Evolutionary conservation across 2,329 filamentous ascomycete genomes (phyloP).

Genomic region (Coniochaeta sp.): DNA sequence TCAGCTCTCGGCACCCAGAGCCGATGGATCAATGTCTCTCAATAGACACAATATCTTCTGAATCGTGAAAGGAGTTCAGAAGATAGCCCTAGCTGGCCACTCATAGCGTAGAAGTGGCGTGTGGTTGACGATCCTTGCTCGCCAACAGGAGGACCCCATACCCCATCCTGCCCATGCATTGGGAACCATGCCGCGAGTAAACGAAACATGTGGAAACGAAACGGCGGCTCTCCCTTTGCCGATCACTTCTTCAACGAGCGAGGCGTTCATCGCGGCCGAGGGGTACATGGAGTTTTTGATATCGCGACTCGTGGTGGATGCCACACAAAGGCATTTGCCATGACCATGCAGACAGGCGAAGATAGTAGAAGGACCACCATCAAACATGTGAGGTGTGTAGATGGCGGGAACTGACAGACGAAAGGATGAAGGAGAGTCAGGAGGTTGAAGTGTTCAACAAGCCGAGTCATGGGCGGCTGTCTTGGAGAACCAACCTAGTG

Average conservation of each 20-base stretch:
- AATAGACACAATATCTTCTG: background rate
- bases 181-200: background rate
- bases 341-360: background rate
- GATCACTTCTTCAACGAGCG: background rate
- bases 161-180: constrained; percentile 1
- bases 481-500: background rate
- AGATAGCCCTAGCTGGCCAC: background rate
- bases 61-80: constrained; percentile 8
- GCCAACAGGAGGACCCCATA: background rate
- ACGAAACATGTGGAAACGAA: constrained; percentile 2
- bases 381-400: background rate
- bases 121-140: background rate
- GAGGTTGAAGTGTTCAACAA: background rate
- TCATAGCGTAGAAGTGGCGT: background rate
- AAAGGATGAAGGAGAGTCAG: background rate
- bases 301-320: background rate
- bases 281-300: background rate
- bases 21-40: constrained; percentile 1
- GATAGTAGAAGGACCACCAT: background rate
- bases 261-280: background rate
- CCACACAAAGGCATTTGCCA: background rate
- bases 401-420: background rate
- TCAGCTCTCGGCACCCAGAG: background rate
- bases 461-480: background rate
- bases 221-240: constrained; percentile 1